A percentile compares a stretch with the other conserved stretches of the same genome.
These are phyloP conservation scores for Cydonia oblonga DNA, from an alignment of 331 rosid species.

Conservation along the genomic window DNA sequence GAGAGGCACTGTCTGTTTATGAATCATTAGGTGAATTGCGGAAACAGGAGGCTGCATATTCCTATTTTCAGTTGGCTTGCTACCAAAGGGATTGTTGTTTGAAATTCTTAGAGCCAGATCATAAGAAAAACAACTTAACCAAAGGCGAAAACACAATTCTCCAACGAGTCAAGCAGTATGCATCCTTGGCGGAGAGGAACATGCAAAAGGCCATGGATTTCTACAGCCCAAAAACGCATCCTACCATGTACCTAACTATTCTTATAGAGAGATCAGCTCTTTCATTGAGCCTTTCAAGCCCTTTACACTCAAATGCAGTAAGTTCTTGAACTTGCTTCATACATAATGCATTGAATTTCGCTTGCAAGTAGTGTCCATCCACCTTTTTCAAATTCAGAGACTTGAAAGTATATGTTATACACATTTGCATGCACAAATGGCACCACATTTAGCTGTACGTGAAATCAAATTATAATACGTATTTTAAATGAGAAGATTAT, in stretches of 20 bases:
- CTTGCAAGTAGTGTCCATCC: too few relatives aligned
- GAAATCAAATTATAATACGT: not conserved
- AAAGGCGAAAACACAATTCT: constrained; percentile 45
- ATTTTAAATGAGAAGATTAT: not conserved
- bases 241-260: constrained; percentile 63
- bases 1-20: constrained; percentile 75
- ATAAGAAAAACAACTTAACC: constrained; percentile 34
- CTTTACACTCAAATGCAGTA: constrained; percentile 61
- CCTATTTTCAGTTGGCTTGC: constrained; percentile 81
- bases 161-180: constrained; percentile 83
- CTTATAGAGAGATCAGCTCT: constrained; percentile 76
- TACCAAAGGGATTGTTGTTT: constrained; percentile 80
- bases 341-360: not conserved
- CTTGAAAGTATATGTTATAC: too few relatives aligned
- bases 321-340: constrained; percentile 19
- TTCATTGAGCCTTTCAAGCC: constrained; percentile 41
- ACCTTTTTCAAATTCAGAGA: too few relatives aligned
- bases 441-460: not conserved
- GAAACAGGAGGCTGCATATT: constrained; percentile 88
- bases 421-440: not conserved
- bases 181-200: constrained; percentile 82
- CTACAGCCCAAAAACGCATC: constrained; percentile 72
- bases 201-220: constrained; percentile 80
- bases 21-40: constrained; percentile 83
- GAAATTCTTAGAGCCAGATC: constrained; percentile 58